Evolutionary conservation across 495 filamentous ascomycete species (phyloP), one percentile per base, ranked within the genome.

Genomic region (Hypoxylon intermedium): DNA sequence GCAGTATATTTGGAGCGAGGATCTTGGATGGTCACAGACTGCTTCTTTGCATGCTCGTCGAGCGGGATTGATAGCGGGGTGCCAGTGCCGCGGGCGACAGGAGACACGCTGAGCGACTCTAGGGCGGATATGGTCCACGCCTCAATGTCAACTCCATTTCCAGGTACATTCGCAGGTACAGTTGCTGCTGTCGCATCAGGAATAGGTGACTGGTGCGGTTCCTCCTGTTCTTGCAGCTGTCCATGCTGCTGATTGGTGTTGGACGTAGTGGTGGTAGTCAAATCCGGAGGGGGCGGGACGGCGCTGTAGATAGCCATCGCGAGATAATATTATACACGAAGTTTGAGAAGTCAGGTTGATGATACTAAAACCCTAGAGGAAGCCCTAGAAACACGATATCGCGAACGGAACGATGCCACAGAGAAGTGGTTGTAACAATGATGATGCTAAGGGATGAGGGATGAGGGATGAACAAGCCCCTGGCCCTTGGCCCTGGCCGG

Each of bases 41-140:
- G 38, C 43, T 68, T 71, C 45, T 45, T 56, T 0, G 43, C 20
- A 28, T 49, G 51, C 41, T 61, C 68, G 60, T 79, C 76, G 58
- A 83, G 68, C 0, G 82, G 76, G 47, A 85, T 79, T 15, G 78
- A 68, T 15, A 84, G 69, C 13, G 76, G 68, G 33, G 66, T 65
- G 24, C 76, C 75, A 18, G 76, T 77, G 52, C 75, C 74, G 21
- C 72, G 72, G 18, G 76, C 72, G 45, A 75, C 55, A 51, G 79
- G 70, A 20, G 75, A 77, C 42, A 83, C 67, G 62, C 67, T 75
- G 19, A 83, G 75, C 9, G 80, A 78, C 47, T 80, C 70, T 37
- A 83, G 72, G 0, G 79, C 79, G 9, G 74, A 73, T 45, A 74
- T 52, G 20, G 77, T 79, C 82, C 80, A 83, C 26, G 80, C 60